Evolutionary conservation across 2,329 filamentous ascomycete genomes (phyloP).

Genomic region (Ophiosphaerella korrae): DNA sequence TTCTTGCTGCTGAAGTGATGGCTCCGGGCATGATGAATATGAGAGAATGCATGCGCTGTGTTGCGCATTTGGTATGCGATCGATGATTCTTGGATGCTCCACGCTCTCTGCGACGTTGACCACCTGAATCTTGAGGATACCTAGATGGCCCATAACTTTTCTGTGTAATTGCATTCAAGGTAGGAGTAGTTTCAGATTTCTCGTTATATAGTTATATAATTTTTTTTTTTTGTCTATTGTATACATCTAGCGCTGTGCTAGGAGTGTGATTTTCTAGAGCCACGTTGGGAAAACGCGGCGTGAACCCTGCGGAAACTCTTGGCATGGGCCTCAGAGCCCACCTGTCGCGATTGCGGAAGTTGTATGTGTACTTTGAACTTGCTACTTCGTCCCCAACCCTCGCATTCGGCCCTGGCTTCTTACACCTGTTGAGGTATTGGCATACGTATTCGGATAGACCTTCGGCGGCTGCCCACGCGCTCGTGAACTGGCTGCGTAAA

Average conservation of each 20-base stretch:
- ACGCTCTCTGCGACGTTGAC: too few relatives aligned
- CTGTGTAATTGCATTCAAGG: too few relatives aligned
- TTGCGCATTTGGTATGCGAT: conserved; percentile 29
- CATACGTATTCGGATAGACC: neutral
- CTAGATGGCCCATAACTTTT: too few relatives aligned
- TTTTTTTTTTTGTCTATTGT: too few relatives aligned
- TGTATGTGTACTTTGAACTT: neutral
- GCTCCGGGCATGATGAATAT: neutral
- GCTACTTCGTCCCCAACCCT: neutral
- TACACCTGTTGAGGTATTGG: neutral
- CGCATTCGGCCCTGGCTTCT: neutral
- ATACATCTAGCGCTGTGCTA: too few relatives aligned
- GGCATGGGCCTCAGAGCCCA: conserved; percentile 28
- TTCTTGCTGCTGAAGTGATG: neutral
- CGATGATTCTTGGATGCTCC: conserved; percentile 19
- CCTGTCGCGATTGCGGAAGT: conserved; percentile 18
- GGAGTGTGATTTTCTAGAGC: neutral
- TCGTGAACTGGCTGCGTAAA: conserved; percentile 43
- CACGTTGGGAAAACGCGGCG: conserved; percentile 15
- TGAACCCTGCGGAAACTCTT: conserved; percentile 36
- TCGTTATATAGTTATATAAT: too few relatives aligned
- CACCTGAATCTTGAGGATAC: too few relatives aligned
- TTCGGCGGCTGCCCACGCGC: conserved; percentile 19
- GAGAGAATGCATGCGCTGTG: conserved; percentile 15
- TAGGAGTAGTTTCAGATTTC: too few relatives aligned